A percentile compares a stretch with the other conserved stretches of the same genome.
Evolutionary conservation across 2,329 filamentous ascomycete genomes (phyloP).

Genomic region (Aurifilum marmelostoma): DNA sequence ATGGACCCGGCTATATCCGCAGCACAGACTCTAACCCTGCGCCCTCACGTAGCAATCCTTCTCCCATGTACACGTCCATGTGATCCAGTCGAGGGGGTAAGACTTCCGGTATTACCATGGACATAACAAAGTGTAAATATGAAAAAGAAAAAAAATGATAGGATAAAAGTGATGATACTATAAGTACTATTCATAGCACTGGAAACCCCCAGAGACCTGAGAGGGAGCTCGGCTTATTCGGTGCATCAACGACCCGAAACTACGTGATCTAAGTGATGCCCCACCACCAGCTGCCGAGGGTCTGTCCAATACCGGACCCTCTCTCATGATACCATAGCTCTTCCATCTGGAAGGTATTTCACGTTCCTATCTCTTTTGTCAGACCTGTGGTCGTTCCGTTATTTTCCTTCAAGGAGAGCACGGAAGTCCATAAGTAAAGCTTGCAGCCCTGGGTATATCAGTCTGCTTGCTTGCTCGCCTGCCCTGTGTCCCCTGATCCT

Average conservation of each 20-base stretch:
- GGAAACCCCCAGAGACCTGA: neutral
- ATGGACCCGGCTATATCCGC: neutral
- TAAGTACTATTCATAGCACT: no score
- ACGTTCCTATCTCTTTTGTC: neutral
- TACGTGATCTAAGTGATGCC: neutral
- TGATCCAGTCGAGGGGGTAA: neutral
- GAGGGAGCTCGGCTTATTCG: slow-evolving; percentile 19
- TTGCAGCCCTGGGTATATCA: neutral
- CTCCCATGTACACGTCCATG: neutral
- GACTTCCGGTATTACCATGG: neutral
- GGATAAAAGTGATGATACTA: neutral
- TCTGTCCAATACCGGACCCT: neutral
- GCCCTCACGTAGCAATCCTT: neutral
- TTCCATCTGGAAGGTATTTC: neutral
- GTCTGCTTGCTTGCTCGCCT: neutral
- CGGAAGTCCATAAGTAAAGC: neutral
- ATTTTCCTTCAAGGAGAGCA: neutral
- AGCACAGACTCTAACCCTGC: neutral
- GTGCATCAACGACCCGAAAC: slow-evolving; percentile 26
- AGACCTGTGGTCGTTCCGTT: neutral
- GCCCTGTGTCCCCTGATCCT: neutral
- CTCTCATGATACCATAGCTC: neutral
- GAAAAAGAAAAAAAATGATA: neutral
- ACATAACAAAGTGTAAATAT: neutral
- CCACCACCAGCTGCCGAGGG: slow-evolving; percentile 15